Conservation (phyloP, 176 grass and related monocot genomes). For the Hordeum vulgare region MorexV3_pseudomolecules_assembly NC_058518.1:394204741-394205240, state of each 20-base stretch:
- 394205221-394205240: conserved; percentile 61
- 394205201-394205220: conserved; percentile 73
- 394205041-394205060: too few relatives aligned
- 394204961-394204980: not conserved
- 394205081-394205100: not conserved
- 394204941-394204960: conserved; percentile 94
- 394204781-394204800: too few relatives aligned
- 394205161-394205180: conserved; percentile 91
- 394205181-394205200: conserved; percentile 71
- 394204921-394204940: conserved; percentile 78
- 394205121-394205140: not conserved
- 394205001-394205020: not conserved
- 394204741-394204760: too few relatives aligned
- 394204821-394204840: not conserved
- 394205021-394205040: not conserved
- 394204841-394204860: not conserved
- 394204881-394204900: conserved; percentile 61
- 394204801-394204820: too few relatives aligned
- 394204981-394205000: not conserved
- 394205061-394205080: not conserved
- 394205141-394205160: not conserved
- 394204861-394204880: not conserved
- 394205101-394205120: not conserved
- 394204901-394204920: conserved; percentile 84
- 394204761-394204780: too few relatives aligned